Percentiles rank a stretch among this genome's conserved stretches.
These are phyloP conservation scores for Acer negundo DNA, from an alignment of 345 rosid species.

Conservation along the genomic window DNA sequence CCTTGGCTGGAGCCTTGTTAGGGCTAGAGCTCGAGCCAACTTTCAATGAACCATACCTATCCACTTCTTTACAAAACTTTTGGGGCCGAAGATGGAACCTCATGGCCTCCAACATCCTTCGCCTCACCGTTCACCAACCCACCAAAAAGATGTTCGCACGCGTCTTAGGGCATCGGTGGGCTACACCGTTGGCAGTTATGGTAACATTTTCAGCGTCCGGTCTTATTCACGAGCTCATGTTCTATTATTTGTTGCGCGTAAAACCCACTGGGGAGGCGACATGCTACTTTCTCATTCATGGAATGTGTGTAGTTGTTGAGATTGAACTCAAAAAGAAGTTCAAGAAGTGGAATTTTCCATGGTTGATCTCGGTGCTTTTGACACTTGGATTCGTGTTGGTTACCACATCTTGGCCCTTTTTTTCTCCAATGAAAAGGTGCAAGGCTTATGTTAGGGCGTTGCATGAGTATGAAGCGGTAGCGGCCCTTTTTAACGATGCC, in stretches of 20 bases:
- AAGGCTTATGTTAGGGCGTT: conserved; percentile 32
- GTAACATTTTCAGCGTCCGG: conserved; percentile 52
- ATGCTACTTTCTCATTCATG: conserved; percentile 57
- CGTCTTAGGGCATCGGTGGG: conserved; percentile 38
- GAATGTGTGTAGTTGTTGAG: conserved; percentile 38
- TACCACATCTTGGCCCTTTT: conserved; percentile 43
- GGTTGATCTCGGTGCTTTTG: conserved; percentile 26
- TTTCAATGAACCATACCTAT: conserved; percentile 56
- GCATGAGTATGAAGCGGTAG: conserved; percentile 41
- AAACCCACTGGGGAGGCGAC: conserved; percentile 50
- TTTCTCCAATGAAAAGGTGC: conserved; percentile 32
- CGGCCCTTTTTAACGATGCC: not conserved
- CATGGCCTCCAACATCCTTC: conserved; percentile 52
- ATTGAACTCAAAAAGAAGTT: conserved; percentile 40
- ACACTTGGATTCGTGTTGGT: conserved; percentile 41
- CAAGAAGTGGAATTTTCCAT: conserved; percentile 24
- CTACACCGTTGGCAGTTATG: conserved; percentile 38
- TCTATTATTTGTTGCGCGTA: conserved; percentile 49
- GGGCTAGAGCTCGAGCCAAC: conserved; percentile 49
- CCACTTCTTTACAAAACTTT: conserved; percentile 73
- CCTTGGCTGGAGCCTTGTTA: conserved; percentile 33
- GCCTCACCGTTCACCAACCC: conserved; percentile 61
- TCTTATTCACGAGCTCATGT: conserved; percentile 64
- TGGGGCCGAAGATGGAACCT: conserved; percentile 83
- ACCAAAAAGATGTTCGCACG: conserved; percentile 10